Base-by-base conservation (phyloP, 345 rosid species). In the Nasturtium officinale region DNA sequence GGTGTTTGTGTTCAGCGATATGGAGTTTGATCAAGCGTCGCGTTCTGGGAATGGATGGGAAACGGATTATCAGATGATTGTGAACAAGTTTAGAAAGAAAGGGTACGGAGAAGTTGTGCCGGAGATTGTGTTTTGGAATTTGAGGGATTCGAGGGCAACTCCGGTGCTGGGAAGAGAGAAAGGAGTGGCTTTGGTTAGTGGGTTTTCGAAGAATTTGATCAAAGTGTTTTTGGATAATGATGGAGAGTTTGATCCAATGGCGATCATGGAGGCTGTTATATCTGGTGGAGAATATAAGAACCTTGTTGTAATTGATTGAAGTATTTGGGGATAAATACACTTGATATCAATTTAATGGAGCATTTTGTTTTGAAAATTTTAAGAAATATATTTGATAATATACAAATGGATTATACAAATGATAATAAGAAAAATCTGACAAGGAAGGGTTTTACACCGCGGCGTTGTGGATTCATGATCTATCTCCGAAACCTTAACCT, bases 1-100 rank as follows among this genome's bases (percentile, higher is more conserved):
- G 74, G 78, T 85, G 35, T 81, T 87, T 50, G 89, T 89, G 55
- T 88, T 88, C 50, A 88, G 89, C 32, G 91, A 83, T 64, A 90
- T 90, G 95, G 90, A 85, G 7, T 90, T 87, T 21, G 85, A 85
- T 61, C 0, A 65, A 60, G 90, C 86, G 0, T 79, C 84, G 5
- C 6, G 26, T 3, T n/a, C n/a, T n/a, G n/a, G n/a, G n/a, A 51
- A 55, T 55, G 72, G 6, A 2, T 82, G 85, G 90, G 96, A 84
- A 54, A 85, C 88, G 0, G 83, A 88, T 61, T 67, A 85, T 23
- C 52, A 83, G 20, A 70, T 37, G 12, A 87, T 87, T 6, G 62
- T 0, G 60, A 86, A 65, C 63, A 91, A 87, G 64, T 85, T 29
- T 7, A 33, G 18, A 8, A 67, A 81, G 68, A 78, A 75, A 25